Evolutionary conservation across 352 stramenopile genomes (phyloP), one percentile per base, ranked within the genome.

Genomic region (Globisporangium carolinianum): DNA sequence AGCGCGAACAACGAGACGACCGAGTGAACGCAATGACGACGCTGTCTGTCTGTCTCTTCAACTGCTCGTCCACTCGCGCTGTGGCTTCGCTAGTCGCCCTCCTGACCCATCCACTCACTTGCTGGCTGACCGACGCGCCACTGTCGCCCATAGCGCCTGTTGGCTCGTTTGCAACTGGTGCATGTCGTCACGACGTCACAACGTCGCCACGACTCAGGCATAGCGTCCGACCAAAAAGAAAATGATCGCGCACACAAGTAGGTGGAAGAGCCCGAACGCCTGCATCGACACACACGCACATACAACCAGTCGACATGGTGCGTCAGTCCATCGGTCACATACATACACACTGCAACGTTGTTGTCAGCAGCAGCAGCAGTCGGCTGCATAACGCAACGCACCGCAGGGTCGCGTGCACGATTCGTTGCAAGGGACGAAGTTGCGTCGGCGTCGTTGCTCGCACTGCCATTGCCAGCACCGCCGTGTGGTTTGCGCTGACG

Each of bases 181-280:
- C 24, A 32, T 32, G 24, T 32, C 24, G 24, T 32, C 24, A 32
- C 24, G 24, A 32, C 24, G 24, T 32, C 24, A 32, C 24, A 32
- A 32, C 24, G 24, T 32, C 24, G 24, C 24, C 24, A 32, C 12
- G 24, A n/a, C 24, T 42, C 74, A 92, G 67, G 88, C 92, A 62
- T 91, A 95, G 68, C 83, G 83, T 4, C 86, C 86, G 61, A 95
- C 73, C 65, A 95, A 76, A 73, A 94, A 95, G 76, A 93, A 94
- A 69, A 95, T 83, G 68, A 95, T 90, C 48, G 83, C 83, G 58
- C 82, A 92, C 50, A 95, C 71, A 24, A 94, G 61, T 47, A 95
- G 58, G 62, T 95, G 86, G 58, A 94, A 80, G n/a, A 90, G 66
- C 51, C 75, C 76, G 50, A 94, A 92, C 37, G 71, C 71, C 79